These are phyloP conservation scores for Ceratobasidium sp. DNA, from an alignment of 1,284 basidiomycete genomes.

Conservation along the genomic window DNA sequence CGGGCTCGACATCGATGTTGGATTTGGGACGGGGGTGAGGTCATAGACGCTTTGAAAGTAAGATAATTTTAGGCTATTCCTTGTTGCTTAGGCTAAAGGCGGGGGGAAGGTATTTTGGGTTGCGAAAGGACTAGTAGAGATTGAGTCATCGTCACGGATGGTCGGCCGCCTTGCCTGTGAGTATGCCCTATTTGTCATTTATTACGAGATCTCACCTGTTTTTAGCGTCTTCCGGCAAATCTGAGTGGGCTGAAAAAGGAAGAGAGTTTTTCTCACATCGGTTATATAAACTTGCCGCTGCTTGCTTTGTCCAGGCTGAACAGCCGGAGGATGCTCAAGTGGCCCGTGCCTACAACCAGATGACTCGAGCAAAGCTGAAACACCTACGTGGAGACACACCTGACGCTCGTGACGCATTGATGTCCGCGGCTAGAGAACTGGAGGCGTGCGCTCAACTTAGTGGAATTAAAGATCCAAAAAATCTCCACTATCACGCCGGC, in stretches of 20 bases:
- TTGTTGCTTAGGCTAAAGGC: no score
- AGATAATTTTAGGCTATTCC: neutral
- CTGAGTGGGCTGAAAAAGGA: slow-evolving; percentile 20
- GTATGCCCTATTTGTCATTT: neutral
- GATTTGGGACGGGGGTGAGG: slow-evolving; percentile 46
- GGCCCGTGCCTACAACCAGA: slow-evolving; percentile 24
- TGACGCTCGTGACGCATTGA: neutral
- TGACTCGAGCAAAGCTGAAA: slow-evolving; percentile 36
- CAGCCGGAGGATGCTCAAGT: slow-evolving; percentile 14
- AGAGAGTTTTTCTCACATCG: slow-evolving; percentile 38
- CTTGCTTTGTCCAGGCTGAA: slow-evolving; percentile 23
- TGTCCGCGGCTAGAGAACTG: slow-evolving; percentile 4
- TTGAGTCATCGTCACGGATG: slow-evolving; percentile 18
- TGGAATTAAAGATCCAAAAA: neutral
- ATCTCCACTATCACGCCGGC: slow-evolving; percentile 14
- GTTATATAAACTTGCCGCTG: slow-evolving; percentile 32
- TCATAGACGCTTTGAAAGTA: neutral
- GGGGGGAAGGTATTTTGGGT: no score
- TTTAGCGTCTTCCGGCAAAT: slow-evolving; percentile 8
- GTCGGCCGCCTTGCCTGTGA: slow-evolving; percentile 22
- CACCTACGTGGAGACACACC: slow-evolving; percentile 23
- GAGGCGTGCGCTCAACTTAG: neutral
- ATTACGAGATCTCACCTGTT: neutral
- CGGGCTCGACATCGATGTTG: slow-evolving; percentile 45
- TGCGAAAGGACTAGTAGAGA: neutral